Base-by-base conservation (phyloP, 106 monocot genomes). In the Ottelia alismoides region DNA sequence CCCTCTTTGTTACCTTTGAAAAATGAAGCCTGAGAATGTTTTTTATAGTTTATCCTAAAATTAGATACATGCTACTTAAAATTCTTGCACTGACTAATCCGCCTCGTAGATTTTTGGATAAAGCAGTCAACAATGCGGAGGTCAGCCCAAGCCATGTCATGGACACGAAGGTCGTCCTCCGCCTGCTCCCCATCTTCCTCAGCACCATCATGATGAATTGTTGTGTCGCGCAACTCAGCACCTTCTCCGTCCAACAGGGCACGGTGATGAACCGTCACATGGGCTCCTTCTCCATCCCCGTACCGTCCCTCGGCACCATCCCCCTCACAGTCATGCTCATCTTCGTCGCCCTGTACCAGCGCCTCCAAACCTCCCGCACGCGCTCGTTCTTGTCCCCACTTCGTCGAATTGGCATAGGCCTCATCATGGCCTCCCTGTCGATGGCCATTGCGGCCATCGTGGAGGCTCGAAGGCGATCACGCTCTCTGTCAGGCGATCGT, bases 211-310 rank as follows among this genome's bases (percentile, higher is more conserved):
- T 78, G 31, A 44, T 74, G 35, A 59, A 57, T 56, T 45, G 55
- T 9, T 66, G 74, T 32, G 28, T 61, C 4, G 65, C 71, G 11
- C 68, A 75, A 16, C 60, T 84, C 21, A 55, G 60, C 0, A 73
- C 79, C 27, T 79, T 85, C 72, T 66, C 79, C 1, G 59, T 79
- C 18, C 54, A 72, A 19, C 75, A 79, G 26, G 84, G 69, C 17
- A 32, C 20, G 16, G 79, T 58, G 17, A 65, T 76, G 61, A 52
- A 79, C 75, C 66, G 43, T 2, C 30, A 40, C 18, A 17, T 83
- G 20, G 23, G 44, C 46, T 31, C 55, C 0, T 47, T 84, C 46
- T 28, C 43, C 22, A 53, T 84, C 52, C 74, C 74, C 24, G 53
- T 65, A 0, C 54, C 83, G 0, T 72, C 75, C 19, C 56, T 75